A percentile compares a stretch with the other conserved stretches of the same genome.
Conservation (phyloP, 1,284 basidiomycete species). For the Papiliotrema flavescens region DNA sequence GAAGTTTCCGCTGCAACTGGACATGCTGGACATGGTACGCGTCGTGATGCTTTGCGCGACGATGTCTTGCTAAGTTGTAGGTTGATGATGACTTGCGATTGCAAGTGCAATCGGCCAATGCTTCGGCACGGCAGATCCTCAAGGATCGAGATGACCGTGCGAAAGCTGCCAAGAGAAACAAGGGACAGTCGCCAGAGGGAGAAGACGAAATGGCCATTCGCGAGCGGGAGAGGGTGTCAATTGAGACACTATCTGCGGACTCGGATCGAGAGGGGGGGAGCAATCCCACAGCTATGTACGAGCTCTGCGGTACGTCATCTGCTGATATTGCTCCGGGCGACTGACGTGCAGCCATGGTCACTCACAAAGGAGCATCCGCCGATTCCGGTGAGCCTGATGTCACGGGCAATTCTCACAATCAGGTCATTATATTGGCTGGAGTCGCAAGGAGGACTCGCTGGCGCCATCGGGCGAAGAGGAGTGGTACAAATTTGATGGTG, state of each 20-base stretch:
- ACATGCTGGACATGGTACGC: slow-evolving; percentile 69
- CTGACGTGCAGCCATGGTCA: slow-evolving; percentile 69
- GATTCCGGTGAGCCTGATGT: slow-evolving; percentile 60
- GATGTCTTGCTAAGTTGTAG: slow-evolving; percentile 10
- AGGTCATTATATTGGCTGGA: slow-evolving; percentile 84
- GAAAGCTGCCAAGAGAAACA: slow-evolving; percentile 71
- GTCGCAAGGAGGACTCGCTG: slow-evolving; percentile 30
- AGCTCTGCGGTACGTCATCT: slow-evolving; percentile 43
- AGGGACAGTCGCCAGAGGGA: slow-evolving; percentile 48
- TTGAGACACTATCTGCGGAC: slow-evolving; percentile 20
- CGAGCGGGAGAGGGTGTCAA: slow-evolving; percentile 44
- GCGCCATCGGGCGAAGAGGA: slow-evolving; percentile 39
- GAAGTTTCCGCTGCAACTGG: slow-evolving; percentile 78
- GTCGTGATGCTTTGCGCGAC: not conserved
- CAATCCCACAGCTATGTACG: slow-evolving; percentile 45
- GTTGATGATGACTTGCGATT: slow-evolving; percentile 70
- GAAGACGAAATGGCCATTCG: slow-evolving; percentile 25
- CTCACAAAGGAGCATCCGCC: slow-evolving; percentile 92
- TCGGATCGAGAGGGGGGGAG: slow-evolving; percentile 12
- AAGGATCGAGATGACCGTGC: slow-evolving; percentile 79
- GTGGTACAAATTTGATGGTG: slow-evolving; percentile 68
- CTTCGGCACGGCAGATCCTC: slow-evolving; percentile 71
- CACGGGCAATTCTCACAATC: not conserved
- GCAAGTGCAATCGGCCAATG: slow-evolving; percentile 67
- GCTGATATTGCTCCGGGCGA: not conserved